Conservation (phyloP, 768 basidiomycete genomes). For the Suillus subluteus region DNA sequence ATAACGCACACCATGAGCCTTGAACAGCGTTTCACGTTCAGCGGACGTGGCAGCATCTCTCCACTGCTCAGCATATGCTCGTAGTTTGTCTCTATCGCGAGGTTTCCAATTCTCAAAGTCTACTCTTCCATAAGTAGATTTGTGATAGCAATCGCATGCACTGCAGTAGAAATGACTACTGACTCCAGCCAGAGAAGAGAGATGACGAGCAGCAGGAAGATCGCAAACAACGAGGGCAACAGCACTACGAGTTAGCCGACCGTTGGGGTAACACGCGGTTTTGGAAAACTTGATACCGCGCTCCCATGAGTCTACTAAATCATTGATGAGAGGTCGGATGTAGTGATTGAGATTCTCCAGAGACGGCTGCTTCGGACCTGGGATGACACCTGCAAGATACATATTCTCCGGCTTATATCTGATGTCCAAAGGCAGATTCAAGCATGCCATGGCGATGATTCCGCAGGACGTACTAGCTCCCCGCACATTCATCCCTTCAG, state of each 20-base stretch:
- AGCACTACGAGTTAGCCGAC: conserved; percentile 14
- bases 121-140: not conserved
- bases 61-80: conserved; percentile 14
- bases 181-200: conserved; percentile 28
- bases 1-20: conserved; percentile 32
- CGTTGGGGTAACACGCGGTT: conserved; percentile 16
- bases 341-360: too few species aligned
- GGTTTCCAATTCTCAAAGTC: conserved; percentile 19
- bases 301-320: conserved; percentile 18
- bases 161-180: conserved; percentile 32
- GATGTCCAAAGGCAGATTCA: too few species aligned
- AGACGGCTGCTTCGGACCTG: too few species aligned
- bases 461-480: too few species aligned
- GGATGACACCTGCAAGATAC: too few species aligned
- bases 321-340: too few species aligned
- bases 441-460: too few species aligned
- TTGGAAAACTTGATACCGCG: conserved; percentile 19
- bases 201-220: conserved; percentile 26
- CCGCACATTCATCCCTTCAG: too few species aligned
- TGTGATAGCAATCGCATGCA: conserved; percentile 27
- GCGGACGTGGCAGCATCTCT: conserved; percentile 9
- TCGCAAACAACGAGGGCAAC: conserved; percentile 34
- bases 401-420: too few species aligned
- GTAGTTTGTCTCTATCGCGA: conserved; percentile 12
- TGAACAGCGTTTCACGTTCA: conserved; percentile 13